Evolutionary conservation across 139 green algal genomes (phyloP).

Genomic region (Chlorella sp.): DNA sequence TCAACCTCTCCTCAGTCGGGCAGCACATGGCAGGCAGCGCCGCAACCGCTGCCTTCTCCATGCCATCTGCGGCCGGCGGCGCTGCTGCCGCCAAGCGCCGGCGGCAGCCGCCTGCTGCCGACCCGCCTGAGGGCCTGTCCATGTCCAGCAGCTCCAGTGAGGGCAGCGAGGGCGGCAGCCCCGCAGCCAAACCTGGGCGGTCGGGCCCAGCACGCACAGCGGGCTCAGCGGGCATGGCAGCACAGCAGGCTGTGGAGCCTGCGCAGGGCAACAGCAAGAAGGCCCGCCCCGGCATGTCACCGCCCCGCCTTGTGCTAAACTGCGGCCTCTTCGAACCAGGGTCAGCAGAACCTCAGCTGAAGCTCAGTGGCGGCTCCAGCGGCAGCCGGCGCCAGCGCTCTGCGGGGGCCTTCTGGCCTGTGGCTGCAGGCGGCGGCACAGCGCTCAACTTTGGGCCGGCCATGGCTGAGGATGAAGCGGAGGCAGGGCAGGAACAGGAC

Average conservation of each 20-base stretch:
- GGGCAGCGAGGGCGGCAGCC: too few species aligned
- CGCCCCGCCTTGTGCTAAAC: neutral
- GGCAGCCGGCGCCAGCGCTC: neutral
- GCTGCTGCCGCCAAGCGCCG: slow-evolving; percentile 8
- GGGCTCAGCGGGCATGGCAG: neutral
- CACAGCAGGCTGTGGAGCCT: neutral
- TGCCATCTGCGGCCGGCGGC: neutral
- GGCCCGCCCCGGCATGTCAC: neutral
- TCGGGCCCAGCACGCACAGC: too few species aligned
- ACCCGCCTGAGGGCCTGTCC: neutral
- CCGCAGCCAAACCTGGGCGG: too few species aligned
- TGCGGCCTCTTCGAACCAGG: neutral
- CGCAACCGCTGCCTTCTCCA: neutral
- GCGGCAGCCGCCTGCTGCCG: neutral
- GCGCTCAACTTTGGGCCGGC: too few species aligned
- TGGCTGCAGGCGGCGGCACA: neutral
- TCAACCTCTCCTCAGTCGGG: neutral
- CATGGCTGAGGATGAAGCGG: too few species aligned
- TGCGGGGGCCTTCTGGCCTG: neutral
- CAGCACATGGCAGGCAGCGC: neutral
- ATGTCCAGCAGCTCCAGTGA: neutral
- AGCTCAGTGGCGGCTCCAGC: neutral
- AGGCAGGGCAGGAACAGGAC: too few species aligned
- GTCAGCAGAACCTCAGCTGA: neutral
- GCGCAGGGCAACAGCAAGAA: slow-evolving; percentile 3